These are phyloP conservation scores for Pseudogymnoascus verrucosus DNA, from an alignment of 2,329 filamentous ascomycete genomes.

Conservation along the genomic window DNA sequence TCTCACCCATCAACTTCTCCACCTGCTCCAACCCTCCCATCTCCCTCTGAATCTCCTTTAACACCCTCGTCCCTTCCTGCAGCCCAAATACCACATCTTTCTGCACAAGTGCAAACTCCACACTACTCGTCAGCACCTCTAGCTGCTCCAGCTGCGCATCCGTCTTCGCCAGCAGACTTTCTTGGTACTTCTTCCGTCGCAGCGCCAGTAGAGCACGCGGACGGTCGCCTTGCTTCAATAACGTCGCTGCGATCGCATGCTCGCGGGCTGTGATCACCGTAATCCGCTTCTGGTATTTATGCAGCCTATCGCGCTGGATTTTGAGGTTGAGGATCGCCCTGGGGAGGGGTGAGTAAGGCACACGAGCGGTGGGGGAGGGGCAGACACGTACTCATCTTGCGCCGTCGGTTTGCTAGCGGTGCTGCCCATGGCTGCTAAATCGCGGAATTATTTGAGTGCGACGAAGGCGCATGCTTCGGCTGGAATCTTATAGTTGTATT, in stretches of 20 bases:
- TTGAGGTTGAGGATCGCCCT: slow-evolving; percentile 98
- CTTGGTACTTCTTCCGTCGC: slow-evolving; percentile 93
- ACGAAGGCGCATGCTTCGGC: background rate
- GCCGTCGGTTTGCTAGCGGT: slow-evolving; percentile 60
- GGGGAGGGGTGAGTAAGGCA: slow-evolving; percentile 13
- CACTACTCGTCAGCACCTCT: slow-evolving; percentile 76
- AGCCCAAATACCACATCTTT: slow-evolving; percentile 92
- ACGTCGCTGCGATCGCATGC: slow-evolving; percentile 75
- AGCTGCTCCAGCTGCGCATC: slow-evolving; percentile 91
- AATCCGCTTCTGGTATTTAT: slow-evolving; percentile 91
- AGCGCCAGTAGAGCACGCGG: slow-evolving; percentile 76
- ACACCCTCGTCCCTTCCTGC: slow-evolving; percentile 81
- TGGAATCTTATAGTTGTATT: slow-evolving; percentile 4
- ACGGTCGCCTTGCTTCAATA: slow-evolving; percentile 74
- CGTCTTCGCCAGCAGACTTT: slow-evolving; percentile 78
- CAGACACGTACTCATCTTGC: slow-evolving; percentile 70
- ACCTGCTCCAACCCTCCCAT: slow-evolving; percentile 93
- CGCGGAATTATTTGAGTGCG: background rate
- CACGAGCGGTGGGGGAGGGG: slow-evolving; percentile 10
- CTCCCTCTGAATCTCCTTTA: slow-evolving; percentile 86
- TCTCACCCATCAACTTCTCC: slow-evolving; percentile 91
- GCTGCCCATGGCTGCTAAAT: slow-evolving; percentile 50
- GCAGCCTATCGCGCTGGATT: slow-evolving; percentile 91
- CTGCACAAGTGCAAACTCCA: slow-evolving; percentile 94
- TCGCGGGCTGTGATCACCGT: slow-evolving; percentile 78